These are phyloP conservation scores for Wickerhamiella azyma DNA, from an alignment of 805 yeast genomes.

Conservation along the genomic window DNA sequence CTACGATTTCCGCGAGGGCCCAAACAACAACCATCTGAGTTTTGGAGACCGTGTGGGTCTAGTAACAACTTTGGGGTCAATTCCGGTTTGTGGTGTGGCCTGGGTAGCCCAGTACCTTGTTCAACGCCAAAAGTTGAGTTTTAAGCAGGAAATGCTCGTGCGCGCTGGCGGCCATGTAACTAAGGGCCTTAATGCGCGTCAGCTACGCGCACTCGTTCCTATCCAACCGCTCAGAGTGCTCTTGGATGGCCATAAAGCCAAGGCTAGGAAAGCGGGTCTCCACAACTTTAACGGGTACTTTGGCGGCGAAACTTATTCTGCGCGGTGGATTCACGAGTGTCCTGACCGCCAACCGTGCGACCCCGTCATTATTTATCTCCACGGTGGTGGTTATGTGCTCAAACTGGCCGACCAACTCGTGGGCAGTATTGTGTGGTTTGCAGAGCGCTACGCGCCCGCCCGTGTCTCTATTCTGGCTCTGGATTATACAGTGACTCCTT, in stretches of 20 bases:
- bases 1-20: conserved; percentile 10
- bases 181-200: conserved; percentile 11
- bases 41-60: not conserved
- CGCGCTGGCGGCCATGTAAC: conserved; percentile 13
- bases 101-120: conserved; percentile 1
- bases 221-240: conserved; percentile 16
- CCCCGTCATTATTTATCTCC: conserved; percentile 20
- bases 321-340: conserved; percentile 18
- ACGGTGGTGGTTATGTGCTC: conserved; percentile 21
- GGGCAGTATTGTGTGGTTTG: conserved; percentile 11
- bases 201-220: conserved; percentile 16
- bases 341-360: conserved; percentile 16
- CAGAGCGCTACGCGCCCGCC: conserved; percentile 6
- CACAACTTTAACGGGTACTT: conserved; percentile 14
- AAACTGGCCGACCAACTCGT: conserved; percentile 16
- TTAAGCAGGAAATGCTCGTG: not conserved
- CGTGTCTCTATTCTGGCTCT: conserved; percentile 20
- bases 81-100: not conserved
- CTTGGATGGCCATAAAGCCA: conserved; percentile 3
- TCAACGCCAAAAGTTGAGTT: not conserved
- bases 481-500: conserved; percentile 23
- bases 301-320: conserved; percentile 3
- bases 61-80: not conserved
- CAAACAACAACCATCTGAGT: not conserved
- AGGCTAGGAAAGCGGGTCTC: conserved; percentile 5